Base-by-base conservation (phyloP, 257 asterid species). In the Fraxinus cuspidata region DNA sequence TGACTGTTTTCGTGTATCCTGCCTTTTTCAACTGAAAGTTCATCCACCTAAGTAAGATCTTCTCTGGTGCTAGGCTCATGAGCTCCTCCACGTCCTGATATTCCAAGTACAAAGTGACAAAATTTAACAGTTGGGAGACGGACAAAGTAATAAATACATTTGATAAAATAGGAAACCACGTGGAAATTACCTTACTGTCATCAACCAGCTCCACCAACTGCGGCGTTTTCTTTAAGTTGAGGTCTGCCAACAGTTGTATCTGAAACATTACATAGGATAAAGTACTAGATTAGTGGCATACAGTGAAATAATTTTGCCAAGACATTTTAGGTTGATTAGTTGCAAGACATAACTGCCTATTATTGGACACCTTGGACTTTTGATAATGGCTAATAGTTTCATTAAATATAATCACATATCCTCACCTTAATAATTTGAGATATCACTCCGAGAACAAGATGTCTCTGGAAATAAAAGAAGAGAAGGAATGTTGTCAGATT, bases 161-260 rank as follows among this genome's bases (percentile, higher is more conserved):
- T 40, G 71, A 38, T 31, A 49, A 7, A 63, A 32, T 8, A 79
- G 19, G 42, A 81, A 77, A 82, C 34, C 47, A n/a, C 29, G 4
- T 32, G 35, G 35, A 32, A 32, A 42, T 85, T 86, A 94, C 99
- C 99, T 92, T 88, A 81, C 91, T 87, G 72, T 96, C 99, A 71
- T 87, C 97, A 80, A 96, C 95, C 84, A 96, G 87, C 82, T 96
- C 99, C 84, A 93, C 96, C 77, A 96, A 74, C 78, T 96, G 97
- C 75, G 99, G 96, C 73, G 99, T 94, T 85, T 91, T 94, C 92
- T 83, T 92, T 75, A 94, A 83, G 88, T 91, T 94, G 87, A 94
- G 97, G 84, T 94, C 97, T 9, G 99, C 96, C 87, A 94, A 77
- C 78, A 92, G 91, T 94, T 94, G 99, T 83, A 96, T 96, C 99